phyloP scores from a whole-genome alignment of 495 filamentous ascomycete genomes.

The Sabuloglossum arenarium region DNA sequence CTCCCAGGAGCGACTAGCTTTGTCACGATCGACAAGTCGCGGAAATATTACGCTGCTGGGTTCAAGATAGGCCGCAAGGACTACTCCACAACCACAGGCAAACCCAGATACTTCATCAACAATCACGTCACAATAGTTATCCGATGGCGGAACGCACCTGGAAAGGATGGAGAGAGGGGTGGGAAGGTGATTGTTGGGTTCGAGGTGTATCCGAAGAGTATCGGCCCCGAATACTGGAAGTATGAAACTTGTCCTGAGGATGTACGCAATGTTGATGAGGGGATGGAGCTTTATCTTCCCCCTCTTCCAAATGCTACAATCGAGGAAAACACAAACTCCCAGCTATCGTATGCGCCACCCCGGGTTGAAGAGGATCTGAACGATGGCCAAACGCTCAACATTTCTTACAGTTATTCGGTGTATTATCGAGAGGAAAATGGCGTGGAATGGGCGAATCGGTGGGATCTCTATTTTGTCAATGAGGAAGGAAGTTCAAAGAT shows the following conservation, averaged over 20 bases:
- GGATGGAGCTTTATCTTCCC: constrained; percentile 45
- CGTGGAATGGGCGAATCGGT: constrained; percentile 71
- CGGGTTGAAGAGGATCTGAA: constrained; percentile 30
- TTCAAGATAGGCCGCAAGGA: constrained; percentile 82
- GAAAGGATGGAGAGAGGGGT: constrained; percentile 40
- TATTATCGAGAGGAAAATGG: constrained; percentile 74
- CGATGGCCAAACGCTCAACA: constrained; percentile 48
- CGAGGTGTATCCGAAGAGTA: constrained; percentile 80
- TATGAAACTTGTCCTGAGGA: constrained; percentile 45
- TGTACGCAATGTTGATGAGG: constrained; percentile 36
- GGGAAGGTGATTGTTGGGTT: constrained; percentile 80
- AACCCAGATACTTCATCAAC: constrained; percentile 59
- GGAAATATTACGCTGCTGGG: constrained; percentile 87
- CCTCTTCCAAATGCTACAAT: constrained; percentile 11
- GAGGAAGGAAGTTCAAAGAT: constrained; percentile 69
- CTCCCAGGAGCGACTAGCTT: constrained; percentile 85
- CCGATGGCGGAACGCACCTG: constrained; percentile 57
- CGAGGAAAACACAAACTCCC: background rate
- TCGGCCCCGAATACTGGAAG: constrained; percentile 38
- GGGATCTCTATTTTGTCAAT: constrained; percentile 88
- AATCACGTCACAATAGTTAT: constrained; percentile 85
- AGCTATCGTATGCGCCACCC: background rate
- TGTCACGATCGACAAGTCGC: constrained; percentile 69
- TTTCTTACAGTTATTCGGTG: constrained; percentile 84
- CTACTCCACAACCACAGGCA: constrained; percentile 33